A percentile compares a stretch with the other conserved stretches of the same genome.
Conservation (phyloP, 2,329 filamentous ascomycete genomes). For the Colletotrichum plurivorum region DNA sequence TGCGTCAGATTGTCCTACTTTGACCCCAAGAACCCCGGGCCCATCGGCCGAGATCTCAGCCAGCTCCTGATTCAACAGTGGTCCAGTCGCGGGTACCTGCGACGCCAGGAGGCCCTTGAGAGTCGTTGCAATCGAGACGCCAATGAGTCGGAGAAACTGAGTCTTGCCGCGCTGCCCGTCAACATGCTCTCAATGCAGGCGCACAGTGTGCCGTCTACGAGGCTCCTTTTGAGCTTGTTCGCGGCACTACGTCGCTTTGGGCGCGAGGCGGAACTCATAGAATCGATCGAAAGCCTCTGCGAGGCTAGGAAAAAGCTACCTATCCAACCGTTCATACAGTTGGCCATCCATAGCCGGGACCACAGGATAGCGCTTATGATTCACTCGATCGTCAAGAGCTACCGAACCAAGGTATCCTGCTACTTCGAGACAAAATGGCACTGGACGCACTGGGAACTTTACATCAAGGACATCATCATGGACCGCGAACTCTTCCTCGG, state of each 20-base stretch:
- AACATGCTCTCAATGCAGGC: background rate
- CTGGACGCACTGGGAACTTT: constrained; percentile 52
- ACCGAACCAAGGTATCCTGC: constrained; percentile 18
- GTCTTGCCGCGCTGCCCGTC: constrained; percentile 23
- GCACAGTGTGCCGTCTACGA: background rate
- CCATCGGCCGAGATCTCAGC: constrained; percentile 40
- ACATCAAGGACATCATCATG: constrained; percentile 51
- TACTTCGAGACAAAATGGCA: constrained; percentile 43
- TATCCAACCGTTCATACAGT: constrained; percentile 8
- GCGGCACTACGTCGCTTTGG: constrained; percentile 37
- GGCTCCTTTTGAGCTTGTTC: constrained; percentile 37
- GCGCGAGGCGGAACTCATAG: constrained; percentile 36
- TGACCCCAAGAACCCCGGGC: background rate
- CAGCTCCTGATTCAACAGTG: constrained; percentile 43
- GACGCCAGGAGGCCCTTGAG: background rate
- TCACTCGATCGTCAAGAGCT: constrained; percentile 37
- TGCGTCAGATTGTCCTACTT: constrained; percentile 37
- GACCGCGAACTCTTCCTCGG: constrained; percentile 45
- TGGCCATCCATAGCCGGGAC: constrained; percentile 43
- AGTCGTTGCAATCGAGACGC: constrained; percentile 8
- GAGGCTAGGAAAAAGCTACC: background rate
- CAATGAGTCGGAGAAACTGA: background rate
- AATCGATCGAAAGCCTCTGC: constrained; percentile 35
- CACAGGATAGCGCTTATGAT: constrained; percentile 46
- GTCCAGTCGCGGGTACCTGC: constrained; percentile 40